These are phyloP conservation scores for Amoeboradix gromovi DNA, from an alignment of 371 early-diverging fungal species.

Conservation along the genomic window DNA sequence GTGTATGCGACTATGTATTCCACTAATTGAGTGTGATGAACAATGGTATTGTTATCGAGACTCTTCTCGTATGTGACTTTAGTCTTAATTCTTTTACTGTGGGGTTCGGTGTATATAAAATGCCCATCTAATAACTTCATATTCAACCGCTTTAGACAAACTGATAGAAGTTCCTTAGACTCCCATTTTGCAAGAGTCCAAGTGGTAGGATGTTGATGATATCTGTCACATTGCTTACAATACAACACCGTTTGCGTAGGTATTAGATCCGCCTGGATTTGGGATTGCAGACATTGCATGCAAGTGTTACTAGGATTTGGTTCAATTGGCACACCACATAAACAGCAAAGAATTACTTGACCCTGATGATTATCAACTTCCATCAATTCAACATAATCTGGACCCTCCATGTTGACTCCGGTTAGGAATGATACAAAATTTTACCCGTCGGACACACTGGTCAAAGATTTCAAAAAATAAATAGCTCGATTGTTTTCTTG, in stretches of 20 bases:
- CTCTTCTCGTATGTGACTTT: constrained; percentile 93
- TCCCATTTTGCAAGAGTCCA: constrained; percentile 78
- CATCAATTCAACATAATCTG: constrained; percentile 1
- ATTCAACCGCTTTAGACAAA: constrained; percentile 73
- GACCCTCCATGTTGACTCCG: too few species aligned
- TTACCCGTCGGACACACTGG: too few species aligned
- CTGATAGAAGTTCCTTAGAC: constrained; percentile 65
- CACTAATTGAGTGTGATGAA: constrained; percentile 86
- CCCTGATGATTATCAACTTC: neutral
- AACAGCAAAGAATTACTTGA: constrained; percentile 46
- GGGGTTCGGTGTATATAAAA: constrained; percentile 97
- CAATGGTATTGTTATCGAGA: constrained; percentile 38
- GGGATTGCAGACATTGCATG: constrained; percentile 78
- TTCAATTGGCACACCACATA: constrained; percentile 80
- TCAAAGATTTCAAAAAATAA: too few species aligned
- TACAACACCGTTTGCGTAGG: constrained; percentile 81
- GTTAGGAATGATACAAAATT: too few species aligned
- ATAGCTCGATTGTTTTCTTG: too few species aligned
- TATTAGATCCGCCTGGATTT: constrained; percentile 87
- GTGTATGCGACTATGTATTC: constrained; percentile 68
- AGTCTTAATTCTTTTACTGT: constrained; percentile 73
- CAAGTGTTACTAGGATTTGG: constrained; percentile 96
- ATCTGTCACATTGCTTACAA: constrained; percentile 88
- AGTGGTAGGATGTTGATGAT: constrained; percentile 70
- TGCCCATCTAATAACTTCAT: constrained; percentile 87